A percentile compares a stretch with the other conserved stretches of the same genome.
phyloP scores from a whole-genome alignment of 148 eudicot genomes.

The Arbutus unedo region DNA sequence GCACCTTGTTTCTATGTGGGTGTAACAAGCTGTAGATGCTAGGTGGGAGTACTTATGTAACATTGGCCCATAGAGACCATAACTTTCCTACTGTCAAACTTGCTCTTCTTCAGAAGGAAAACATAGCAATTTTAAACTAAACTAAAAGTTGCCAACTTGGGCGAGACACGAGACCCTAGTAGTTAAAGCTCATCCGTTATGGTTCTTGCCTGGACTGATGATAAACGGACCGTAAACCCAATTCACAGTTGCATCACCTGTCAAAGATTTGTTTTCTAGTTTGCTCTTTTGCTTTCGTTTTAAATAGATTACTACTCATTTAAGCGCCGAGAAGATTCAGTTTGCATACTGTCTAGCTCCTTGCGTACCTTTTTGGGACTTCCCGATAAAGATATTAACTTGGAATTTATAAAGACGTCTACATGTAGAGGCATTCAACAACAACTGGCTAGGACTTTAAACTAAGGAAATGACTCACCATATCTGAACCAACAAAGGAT shows the following conservation, averaged over 20 bases:
- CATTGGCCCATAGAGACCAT: background rate
- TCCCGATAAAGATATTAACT: background rate
- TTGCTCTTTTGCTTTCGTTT: background rate
- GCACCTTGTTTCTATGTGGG: background rate
- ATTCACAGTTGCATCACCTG: conserved; percentile 29
- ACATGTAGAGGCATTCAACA: conserved; percentile 10
- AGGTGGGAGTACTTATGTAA: background rate
- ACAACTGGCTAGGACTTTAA: background rate
- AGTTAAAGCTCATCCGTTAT: conserved; percentile 24
- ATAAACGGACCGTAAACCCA: background rate
- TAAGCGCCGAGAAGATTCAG: background rate
- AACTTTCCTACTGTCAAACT: background rate
- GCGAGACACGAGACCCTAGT: background rate
- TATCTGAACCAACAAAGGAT: conserved; percentile 60
- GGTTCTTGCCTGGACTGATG: background rate
- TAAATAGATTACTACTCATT: background rate
- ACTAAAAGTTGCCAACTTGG: background rate
- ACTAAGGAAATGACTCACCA: conserved; percentile 36
- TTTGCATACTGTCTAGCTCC: background rate
- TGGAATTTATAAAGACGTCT: background rate
- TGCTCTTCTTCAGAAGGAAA: background rate
- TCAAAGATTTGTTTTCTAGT: conserved; percentile 31
- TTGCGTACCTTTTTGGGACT: background rate
- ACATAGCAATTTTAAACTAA: background rate
- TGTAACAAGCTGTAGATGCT: background rate